Evolutionary conservation across 164 flowering plant species (phyloP).

Genomic region (Tinospora cordifolia): DNA sequence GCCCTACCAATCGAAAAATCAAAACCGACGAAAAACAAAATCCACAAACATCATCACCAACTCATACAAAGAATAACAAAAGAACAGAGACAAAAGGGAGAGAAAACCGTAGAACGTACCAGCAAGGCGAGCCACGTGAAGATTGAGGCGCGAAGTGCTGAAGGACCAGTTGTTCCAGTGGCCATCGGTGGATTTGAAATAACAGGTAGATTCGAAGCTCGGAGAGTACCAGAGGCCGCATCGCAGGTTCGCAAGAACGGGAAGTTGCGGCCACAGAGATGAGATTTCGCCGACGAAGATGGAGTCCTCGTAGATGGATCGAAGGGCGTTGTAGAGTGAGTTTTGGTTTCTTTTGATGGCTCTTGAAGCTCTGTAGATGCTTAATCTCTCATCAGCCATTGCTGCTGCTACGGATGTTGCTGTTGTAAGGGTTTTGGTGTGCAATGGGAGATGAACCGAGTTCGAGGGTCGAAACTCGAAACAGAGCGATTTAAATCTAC

Average conservation of each 20-base stretch:
- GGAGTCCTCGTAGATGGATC: conserved; percentile 89
- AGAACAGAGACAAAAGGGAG: no score
- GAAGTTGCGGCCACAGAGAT: conserved; percentile 74
- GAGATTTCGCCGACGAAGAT: conserved; percentile 77
- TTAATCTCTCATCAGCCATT: conserved; percentile 29
- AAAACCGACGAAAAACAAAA: conserved; percentile 8
- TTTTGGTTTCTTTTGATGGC: conserved; percentile 57
- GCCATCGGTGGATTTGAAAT: conserved; percentile 97
- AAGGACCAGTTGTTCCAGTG: conserved; percentile 83
- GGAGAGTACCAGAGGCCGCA: conserved; percentile 91
- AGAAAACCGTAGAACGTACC: no score
- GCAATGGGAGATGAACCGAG: no score
- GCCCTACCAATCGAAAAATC: conserved; percentile 51
- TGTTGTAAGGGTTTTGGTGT: neutral
- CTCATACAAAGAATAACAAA: no score
- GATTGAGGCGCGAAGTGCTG: conserved; percentile 83
- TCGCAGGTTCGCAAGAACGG: conserved; percentile 80
- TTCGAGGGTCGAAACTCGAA: no score
- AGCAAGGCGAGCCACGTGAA: conserved; percentile 74
- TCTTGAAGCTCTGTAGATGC: conserved; percentile 73
- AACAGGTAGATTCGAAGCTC: conserved; percentile 60
- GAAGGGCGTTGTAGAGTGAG: conserved; percentile 65
- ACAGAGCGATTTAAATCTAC: no score
- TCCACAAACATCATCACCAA: neutral
- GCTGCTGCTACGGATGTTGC: no score